A percentile compares a stretch with the other conserved stretches of the same genome.
phyloP scores from a whole-genome alignment of 805 yeast species.

The Candida rishiriensis region DNA sequence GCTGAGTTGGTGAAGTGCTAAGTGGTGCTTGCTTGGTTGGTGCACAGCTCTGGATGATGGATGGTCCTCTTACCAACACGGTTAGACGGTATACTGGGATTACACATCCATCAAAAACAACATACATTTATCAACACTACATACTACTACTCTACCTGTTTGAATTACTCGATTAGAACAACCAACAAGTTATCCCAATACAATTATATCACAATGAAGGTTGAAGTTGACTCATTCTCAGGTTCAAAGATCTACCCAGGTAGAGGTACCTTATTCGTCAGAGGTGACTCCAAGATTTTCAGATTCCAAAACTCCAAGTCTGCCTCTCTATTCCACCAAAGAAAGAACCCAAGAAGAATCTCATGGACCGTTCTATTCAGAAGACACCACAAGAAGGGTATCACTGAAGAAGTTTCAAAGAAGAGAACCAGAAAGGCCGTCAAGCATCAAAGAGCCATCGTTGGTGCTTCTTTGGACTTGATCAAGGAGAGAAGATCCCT shows the following conservation, averaged over 20 bases:
- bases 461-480: constrained; percentile 98
- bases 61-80: too few species aligned
- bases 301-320: constrained; percentile 98
- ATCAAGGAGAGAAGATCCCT: constrained; percentile 95
- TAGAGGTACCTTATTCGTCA: constrained; percentile 97
- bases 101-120: too few species aligned
- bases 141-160: too few species aligned
- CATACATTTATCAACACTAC: too few species aligned
- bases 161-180: too few species aligned
- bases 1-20: too few species aligned
- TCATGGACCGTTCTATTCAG: constrained; percentile 99
- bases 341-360: constrained; percentile 99
- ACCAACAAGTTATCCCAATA: background rate
- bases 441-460: constrained; percentile 98
- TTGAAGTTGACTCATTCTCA: constrained; percentile 99
- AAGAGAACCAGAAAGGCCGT: constrained; percentile 96
- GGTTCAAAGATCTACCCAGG: constrained; percentile 99
- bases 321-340: constrained; percentile 97
- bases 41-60: too few species aligned
- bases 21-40: too few species aligned
- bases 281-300: constrained; percentile 99
- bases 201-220: constrained; percentile 68
- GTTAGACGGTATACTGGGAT: too few species aligned
- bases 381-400: constrained; percentile 99
- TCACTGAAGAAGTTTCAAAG: constrained; percentile 96